phyloP scores from a whole-genome alignment of 495 filamentous ascomycete genomes.

The Penicillium psychrofluorescens region DNA sequence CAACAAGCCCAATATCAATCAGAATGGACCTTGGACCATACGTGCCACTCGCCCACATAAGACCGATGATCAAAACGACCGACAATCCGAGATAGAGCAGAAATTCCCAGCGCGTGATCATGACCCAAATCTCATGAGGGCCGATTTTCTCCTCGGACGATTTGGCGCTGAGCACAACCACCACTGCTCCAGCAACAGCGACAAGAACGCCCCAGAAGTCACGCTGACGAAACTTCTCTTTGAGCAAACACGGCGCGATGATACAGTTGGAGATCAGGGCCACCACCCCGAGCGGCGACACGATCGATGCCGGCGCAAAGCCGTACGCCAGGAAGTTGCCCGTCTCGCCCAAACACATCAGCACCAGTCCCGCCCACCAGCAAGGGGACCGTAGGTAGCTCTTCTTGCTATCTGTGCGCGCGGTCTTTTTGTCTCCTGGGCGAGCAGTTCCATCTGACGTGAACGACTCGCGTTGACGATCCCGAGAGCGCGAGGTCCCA shows the following conservation, averaged over 20 bases:
- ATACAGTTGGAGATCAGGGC: constrained; percentile 93
- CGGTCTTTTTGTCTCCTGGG: constrained; percentile 22
- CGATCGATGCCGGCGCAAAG: constrained; percentile 96
- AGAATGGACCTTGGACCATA: constrained; percentile 82
- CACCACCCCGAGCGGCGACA: constrained; percentile 92
- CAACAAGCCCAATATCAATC: constrained; percentile 89
- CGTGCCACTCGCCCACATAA: constrained; percentile 74
- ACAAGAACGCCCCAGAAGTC: constrained; percentile 85
- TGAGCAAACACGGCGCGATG: constrained; percentile 87
- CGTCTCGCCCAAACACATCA: constrained; percentile 89
- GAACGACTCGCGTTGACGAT: constrained; percentile 22
- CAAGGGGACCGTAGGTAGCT: constrained; percentile 86
- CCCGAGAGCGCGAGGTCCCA: constrained; percentile 10
- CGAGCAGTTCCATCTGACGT: constrained; percentile 34
- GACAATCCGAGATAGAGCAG: constrained; percentile 82
- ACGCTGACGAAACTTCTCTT: constrained; percentile 77
- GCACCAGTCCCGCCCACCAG: constrained; percentile 88
- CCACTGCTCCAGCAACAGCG: constrained; percentile 80
- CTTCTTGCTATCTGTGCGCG: constrained; percentile 28
- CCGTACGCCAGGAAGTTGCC: constrained; percentile 98
- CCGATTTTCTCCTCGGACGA: constrained; percentile 84
- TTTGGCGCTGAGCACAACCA: constrained; percentile 87
- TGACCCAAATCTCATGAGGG: constrained; percentile 80
- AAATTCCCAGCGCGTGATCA: constrained; percentile 86
- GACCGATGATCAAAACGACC: constrained; percentile 55